Evolutionary conservation across 1,284 basidiomycete genomes (phyloP).

Genomic region (Pulveroboletus sp.): DNA sequence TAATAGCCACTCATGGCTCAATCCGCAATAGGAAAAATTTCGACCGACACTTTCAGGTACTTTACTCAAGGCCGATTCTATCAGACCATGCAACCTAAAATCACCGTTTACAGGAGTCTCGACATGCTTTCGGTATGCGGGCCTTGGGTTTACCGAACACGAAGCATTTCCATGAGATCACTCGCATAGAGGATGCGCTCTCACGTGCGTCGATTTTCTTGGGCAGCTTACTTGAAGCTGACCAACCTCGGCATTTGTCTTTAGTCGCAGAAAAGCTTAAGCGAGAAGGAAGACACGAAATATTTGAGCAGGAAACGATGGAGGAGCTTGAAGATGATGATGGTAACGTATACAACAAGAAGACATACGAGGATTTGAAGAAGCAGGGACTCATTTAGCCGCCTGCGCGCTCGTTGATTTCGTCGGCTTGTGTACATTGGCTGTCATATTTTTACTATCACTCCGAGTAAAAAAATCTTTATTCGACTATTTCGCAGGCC

Average conservation of each 20-base stretch:
- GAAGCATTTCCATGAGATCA: conserved; percentile 99
- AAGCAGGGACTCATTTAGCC: conserved; percentile 82
- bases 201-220: conserved; percentile 60
- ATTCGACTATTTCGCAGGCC: conserved; percentile 16
- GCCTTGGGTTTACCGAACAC: conserved; percentile 97
- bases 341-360: conserved; percentile 91
- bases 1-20: conserved; percentile 14
- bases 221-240: conserved; percentile 1
- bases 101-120: conserved; percentile 67
- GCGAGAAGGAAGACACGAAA: conserved; percentile 88
- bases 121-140: conserved; percentile 98
- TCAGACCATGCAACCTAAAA: conserved; percentile 12
- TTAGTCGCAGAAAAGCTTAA: conserved; percentile 95
- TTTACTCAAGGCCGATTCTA: conserved; percentile 10
- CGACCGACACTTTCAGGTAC: conserved; percentile 86
- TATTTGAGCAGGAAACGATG: conserved; percentile 89
- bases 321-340: conserved; percentile 97
- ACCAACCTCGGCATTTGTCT: background rate
- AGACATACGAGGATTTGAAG: conserved; percentile 90
- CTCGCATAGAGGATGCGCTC: conserved; percentile 94
- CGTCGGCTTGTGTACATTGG: conserved; percentile 16
- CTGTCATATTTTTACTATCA: background rate
- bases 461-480: background rate
- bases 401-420: conserved; percentile 3
- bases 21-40: conserved; percentile 79